Evolutionary conservation across 495 filamentous ascomycete genomes (phyloP).

Genomic region (Penicillium malachiteum): DNA sequence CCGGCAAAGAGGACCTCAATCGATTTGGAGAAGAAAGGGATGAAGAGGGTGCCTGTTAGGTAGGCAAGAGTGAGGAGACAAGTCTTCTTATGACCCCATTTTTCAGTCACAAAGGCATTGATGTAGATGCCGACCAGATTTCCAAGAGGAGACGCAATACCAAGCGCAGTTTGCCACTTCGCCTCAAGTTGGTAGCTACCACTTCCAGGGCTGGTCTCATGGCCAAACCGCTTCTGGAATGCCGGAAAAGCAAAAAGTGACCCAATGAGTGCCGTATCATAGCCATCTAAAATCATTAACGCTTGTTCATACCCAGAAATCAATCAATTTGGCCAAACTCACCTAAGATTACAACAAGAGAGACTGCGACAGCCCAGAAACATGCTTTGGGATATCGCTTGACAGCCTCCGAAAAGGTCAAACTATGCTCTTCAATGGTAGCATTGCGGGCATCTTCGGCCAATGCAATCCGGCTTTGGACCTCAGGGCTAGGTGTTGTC

Average conservation of each 20-base stretch:
- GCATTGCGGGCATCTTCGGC: slow-evolving; percentile 1
- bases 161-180: slow-evolving; percentile 40
- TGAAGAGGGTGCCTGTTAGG: slow-evolving; percentile 51
- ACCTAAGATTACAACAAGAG: slow-evolving; percentile 49
- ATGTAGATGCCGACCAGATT: slow-evolving; percentile 33
- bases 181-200: slow-evolving; percentile 29
- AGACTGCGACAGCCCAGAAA: slow-evolving; percentile 44
- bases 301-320: too few relatives aligned
- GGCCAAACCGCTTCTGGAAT: slow-evolving; percentile 40
- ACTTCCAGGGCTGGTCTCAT: slow-evolving; percentile 10
- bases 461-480: background rate
- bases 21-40: slow-evolving; percentile 56
- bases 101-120: slow-evolving; percentile 45
- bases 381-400: slow-evolving; percentile 53
- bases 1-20: slow-evolving; percentile 35
- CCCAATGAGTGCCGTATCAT: slow-evolving; percentile 47
- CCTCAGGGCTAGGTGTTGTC: background rate
- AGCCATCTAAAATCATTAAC: slow-evolving; percentile 58
- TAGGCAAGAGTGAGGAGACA: slow-evolving; percentile 42
- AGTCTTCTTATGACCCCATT: slow-evolving; percentile 44
- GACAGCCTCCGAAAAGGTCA: slow-evolving; percentile 40
- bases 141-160: slow-evolving; percentile 33
- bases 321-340: too few relatives aligned
- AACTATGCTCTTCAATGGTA: slow-evolving; percentile 30
- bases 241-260: slow-evolving; percentile 40